Percentiles rank a stretch among this genome's conserved stretches.
Conservation (phyloP, 352 stramenopile species). For the Pythium oligandrum region DNA sequence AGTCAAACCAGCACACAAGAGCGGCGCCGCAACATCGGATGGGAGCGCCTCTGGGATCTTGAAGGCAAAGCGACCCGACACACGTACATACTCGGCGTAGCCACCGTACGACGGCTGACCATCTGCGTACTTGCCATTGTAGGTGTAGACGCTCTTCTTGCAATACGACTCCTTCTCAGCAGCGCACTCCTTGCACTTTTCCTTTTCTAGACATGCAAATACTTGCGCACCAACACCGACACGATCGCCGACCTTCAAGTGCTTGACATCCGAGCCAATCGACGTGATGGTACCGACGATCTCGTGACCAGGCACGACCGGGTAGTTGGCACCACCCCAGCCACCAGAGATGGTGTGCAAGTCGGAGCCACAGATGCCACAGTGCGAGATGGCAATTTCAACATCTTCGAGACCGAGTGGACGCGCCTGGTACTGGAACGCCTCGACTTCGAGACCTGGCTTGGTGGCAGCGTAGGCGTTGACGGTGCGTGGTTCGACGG, state of each 20-base stretch:
- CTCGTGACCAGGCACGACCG: conserved; percentile 44
- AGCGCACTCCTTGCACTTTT: conserved; percentile 62
- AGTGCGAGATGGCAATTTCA: conserved; percentile 61
- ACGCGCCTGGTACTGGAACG: conserved; percentile 39
- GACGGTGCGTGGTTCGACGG: conserved; percentile 36
- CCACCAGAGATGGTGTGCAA: conserved; percentile 45
- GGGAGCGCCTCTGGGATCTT: conserved; percentile 66
- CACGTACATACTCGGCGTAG: conserved; percentile 71
- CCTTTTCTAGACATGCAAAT: conserved; percentile 57
- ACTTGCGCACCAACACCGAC: conserved; percentile 79
- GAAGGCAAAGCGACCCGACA: conserved; percentile 59
- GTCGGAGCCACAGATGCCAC: conserved; percentile 55
- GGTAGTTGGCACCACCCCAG: conserved; percentile 38
- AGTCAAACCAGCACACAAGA: conserved; percentile 86
- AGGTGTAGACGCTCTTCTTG: conserved; percentile 31
- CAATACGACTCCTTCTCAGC: conserved; percentile 61
- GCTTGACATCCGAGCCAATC: conserved; percentile 35
- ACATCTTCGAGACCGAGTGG: conserved; percentile 41
- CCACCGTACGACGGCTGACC: conserved; percentile 38
- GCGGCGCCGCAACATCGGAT: too few species aligned
- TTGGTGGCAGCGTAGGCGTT: conserved; percentile 38
- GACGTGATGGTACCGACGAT: conserved; percentile 47
- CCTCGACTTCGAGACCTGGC: conserved; percentile 23
- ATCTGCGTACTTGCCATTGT: conserved; percentile 44
- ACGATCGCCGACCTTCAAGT: conserved; percentile 64